Evolutionary conservation across 2,329 filamentous ascomycete species (phyloP).

Genomic region (Chlorencoelia australis): DNA sequence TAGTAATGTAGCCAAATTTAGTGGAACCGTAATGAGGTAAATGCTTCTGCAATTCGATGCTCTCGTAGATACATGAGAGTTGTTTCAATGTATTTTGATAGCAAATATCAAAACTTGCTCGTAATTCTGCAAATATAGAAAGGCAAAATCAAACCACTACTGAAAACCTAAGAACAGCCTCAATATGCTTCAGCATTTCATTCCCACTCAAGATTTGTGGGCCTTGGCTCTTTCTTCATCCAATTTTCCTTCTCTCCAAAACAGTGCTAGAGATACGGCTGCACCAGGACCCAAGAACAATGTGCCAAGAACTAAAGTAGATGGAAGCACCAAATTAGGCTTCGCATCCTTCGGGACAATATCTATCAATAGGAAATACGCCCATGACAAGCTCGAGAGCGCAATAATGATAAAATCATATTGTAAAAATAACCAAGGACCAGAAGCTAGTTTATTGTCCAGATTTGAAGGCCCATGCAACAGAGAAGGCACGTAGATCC

Average conservation of each 20-base stretch:
- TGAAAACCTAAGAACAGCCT: too few relatives aligned
- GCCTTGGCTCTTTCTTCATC: not conserved
- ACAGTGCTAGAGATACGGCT: not conserved
- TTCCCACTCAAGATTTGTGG: not conserved
- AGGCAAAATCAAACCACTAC: too few relatives aligned
- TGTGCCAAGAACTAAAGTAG: not conserved
- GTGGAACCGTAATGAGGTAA: too few relatives aligned
- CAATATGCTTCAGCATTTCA: too few relatives aligned
- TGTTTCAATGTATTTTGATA: too few relatives aligned
- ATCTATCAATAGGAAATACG: slow-evolving; percentile 15
- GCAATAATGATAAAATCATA: slow-evolving; percentile 23
- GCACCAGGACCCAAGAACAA: not conserved
- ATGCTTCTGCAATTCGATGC: too few relatives aligned
- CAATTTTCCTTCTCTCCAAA: not conserved
- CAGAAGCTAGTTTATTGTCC: not conserved
- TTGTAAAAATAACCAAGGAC: slow-evolving; percentile 23
- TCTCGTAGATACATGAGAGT: too few relatives aligned
- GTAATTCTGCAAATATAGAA: too few relatives aligned
- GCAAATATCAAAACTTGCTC: too few relatives aligned
- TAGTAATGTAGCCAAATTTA: too few relatives aligned
- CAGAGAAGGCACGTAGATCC: not conserved
- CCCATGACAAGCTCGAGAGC: slow-evolving; percentile 20
- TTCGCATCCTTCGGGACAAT: too few relatives aligned
- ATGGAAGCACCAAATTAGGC: too few relatives aligned
- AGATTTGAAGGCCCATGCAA: not conserved